Percentiles rank a stretch among this genome's conserved stretches.
These are phyloP conservation scores for Vanilla planifolia DNA, from an alignment of 106 monocot genomes.

Conservation along the genomic window DNA sequence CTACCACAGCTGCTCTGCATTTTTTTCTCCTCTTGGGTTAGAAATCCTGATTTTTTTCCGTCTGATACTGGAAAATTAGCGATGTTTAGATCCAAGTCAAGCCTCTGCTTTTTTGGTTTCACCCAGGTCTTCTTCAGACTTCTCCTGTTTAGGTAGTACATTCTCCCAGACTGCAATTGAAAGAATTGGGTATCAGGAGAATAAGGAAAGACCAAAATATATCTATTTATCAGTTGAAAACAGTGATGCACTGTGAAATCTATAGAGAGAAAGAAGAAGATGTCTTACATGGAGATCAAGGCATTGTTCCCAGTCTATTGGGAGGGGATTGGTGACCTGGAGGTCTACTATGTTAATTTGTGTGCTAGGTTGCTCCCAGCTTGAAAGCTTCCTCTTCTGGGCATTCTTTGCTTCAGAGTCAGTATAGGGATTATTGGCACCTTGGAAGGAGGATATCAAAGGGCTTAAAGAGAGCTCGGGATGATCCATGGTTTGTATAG, in stretches of 20 bases:
- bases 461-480: conserved; percentile 55
- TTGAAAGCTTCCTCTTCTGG: conserved; percentile 47
- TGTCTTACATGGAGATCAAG: conserved; percentile 51
- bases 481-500: conserved; percentile 20
- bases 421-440: conserved; percentile 28
- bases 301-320: conserved; percentile 74
- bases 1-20: neutral
- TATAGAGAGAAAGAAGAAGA: conserved; percentile 13
- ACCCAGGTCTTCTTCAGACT: conserved; percentile 53
- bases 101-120: conserved; percentile 49
- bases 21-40: conserved; percentile 7
- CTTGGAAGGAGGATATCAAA: conserved; percentile 11
- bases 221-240: no score
- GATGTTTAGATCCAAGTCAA: conserved; percentile 59
- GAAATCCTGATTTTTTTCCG: neutral
- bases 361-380: conserved; percentile 14
- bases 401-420: conserved; percentile 27
- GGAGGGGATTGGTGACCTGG: conserved; percentile 54
- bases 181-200: no score
- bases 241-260: no score
- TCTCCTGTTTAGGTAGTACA: conserved; percentile 72
- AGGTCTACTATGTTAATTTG: conserved; percentile 40
- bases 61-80: conserved; percentile 19
- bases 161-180: conserved; percentile 49
- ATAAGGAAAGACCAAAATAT: no score